A percentile compares a stretch with the other conserved stretches of the same genome.
Evolutionary conservation across 176 grass and related monocot genomes (phyloP).

Genomic region (Lolium multiflorum): DNA sequence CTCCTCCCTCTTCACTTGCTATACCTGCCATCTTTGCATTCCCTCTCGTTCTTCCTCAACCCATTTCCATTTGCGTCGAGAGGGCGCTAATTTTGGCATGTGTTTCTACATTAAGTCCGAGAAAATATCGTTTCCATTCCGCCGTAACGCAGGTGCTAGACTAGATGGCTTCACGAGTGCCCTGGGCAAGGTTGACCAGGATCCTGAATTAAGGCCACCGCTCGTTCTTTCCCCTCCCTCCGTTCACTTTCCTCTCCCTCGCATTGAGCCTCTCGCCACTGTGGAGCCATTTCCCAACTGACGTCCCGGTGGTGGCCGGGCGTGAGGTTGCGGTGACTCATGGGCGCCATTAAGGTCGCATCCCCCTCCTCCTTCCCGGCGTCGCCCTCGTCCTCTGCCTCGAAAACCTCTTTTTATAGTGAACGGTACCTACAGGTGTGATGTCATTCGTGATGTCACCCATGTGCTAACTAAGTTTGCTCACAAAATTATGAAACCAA

Average conservation of each 20-base stretch:
- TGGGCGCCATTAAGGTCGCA: conserved; percentile 45
- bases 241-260: neutral
- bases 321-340: conserved; percentile 43
- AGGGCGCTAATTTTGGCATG: conserved; percentile 34
- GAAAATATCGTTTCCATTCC: neutral
- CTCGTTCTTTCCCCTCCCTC: conserved; percentile 43
- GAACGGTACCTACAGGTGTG: too few species aligned
- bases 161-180: conserved; percentile 47
- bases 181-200: conserved; percentile 49
- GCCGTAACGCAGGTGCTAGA: conserved; percentile 21
- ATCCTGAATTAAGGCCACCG: conserved; percentile 64
- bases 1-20: conserved; percentile 5
- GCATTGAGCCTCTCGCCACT: conserved; percentile 48
- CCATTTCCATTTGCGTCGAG: conserved; percentile 35
- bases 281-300: conserved; percentile 56
- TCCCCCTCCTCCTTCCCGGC: conserved; percentile 31
- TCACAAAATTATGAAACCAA: too few species aligned
- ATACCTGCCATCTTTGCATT: too few species aligned
- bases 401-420: too few species aligned
- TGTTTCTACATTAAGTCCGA: conserved; percentile 1
- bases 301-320: conserved; percentile 49
- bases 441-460: too few species aligned
- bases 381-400: conserved; percentile 50
- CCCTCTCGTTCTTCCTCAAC: conserved; percentile 17
- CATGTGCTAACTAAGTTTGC: too few species aligned